Base-by-base conservation (phyloP, 345 rosid species). In the Dimocarpus longan region DNA sequence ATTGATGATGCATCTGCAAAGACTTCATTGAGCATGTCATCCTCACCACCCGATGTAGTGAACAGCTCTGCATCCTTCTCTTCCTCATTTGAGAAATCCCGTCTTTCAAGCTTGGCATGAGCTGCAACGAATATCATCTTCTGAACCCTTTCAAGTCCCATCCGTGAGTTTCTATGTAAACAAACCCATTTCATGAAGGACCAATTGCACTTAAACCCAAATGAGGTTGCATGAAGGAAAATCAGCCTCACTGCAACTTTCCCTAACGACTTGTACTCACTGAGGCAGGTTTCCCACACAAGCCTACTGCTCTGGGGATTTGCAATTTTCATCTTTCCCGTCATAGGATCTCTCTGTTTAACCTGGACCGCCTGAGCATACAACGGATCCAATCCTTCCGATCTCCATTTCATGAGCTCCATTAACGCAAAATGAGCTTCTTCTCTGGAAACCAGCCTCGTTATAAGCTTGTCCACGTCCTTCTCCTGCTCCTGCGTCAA, bases 401-500 rank as follows among this genome's bases (percentile, higher is more conserved):
- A 67, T 74, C 92, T 85, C 92, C 92, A 89, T 83, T 89, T 89
- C 90, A 89, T 80, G 71, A 89, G 92, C 81, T 89, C 92, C 90
- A 87, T 87, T 52, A 85, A 71, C 18, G 90, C 92, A 71, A 84
- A 77, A 81, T 87, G 90, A 65, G 89, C 86, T 81, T 89, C 90
- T 80, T 89, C 92, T 71, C 86, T 76, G 19, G 89, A 78, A 73
- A 83, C 90, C 42, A 89, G 78, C 44, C 88, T 80, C 54, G 88
- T 85, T 73, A 89, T 84, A 71, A 89, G 87, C 78, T 86, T 86
- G 57, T 85, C 89, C 48, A 87, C 92, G 71, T 89, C 92, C 68
- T 87, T 89, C 78, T 85, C 89, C 71, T 89, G 92, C 65, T 89
- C 92, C 6, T 81, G 83, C 6, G 89, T 85, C 83, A 89, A 82